Evolutionary conservation across 495 filamentous ascomycete species (phyloP).

Genomic region (Podospora didyma): DNA sequence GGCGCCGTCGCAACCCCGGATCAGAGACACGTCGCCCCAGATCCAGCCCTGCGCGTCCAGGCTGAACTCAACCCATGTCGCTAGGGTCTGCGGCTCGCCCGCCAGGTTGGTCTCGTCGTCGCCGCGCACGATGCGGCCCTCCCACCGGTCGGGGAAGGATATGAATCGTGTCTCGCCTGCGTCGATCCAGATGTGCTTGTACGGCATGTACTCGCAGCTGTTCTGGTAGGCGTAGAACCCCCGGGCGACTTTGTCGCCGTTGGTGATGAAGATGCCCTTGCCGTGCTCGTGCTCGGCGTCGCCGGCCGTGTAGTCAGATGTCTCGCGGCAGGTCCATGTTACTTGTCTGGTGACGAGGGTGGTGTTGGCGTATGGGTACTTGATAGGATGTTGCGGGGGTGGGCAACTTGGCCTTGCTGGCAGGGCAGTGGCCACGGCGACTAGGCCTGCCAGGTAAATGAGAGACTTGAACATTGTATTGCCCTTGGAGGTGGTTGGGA

Average conservation of each 20-base stretch:
- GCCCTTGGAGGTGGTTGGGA: too few relatives aligned
- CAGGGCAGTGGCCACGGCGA: too few relatives aligned
- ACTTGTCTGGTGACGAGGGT: too few relatives aligned
- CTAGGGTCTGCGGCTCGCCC: constrained; percentile 16
- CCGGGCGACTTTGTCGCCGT: constrained; percentile 12
- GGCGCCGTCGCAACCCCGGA: constrained; percentile 24
- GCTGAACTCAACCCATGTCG: constrained; percentile 28
- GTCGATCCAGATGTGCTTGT: constrained; percentile 18
- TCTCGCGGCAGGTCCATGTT: too few relatives aligned
- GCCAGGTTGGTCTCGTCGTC: constrained; percentile 13
- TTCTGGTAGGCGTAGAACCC: constrained; percentile 25
- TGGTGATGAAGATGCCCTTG: constrained; percentile 15
- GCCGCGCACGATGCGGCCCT: constrained; percentile 24
- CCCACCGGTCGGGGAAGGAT: constrained; percentile 13
- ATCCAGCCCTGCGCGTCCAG: constrained; percentile 26
- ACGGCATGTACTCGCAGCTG: constrained; percentile 22
- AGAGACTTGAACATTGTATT: too few relatives aligned
- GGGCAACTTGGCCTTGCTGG: background rate
- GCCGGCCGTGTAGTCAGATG: constrained; percentile 9
- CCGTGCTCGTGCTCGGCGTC: constrained; percentile 14
- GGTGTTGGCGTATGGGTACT: too few relatives aligned
- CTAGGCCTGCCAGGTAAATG: too few relatives aligned
- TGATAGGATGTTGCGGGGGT: too few relatives aligned
- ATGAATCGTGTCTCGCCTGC: constrained; percentile 17
- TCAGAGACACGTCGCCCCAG: constrained; percentile 26